Evolutionary conservation across 1,139 yeast genomes (phyloP).

Genomic region (Pneumocystis canis): DNA sequence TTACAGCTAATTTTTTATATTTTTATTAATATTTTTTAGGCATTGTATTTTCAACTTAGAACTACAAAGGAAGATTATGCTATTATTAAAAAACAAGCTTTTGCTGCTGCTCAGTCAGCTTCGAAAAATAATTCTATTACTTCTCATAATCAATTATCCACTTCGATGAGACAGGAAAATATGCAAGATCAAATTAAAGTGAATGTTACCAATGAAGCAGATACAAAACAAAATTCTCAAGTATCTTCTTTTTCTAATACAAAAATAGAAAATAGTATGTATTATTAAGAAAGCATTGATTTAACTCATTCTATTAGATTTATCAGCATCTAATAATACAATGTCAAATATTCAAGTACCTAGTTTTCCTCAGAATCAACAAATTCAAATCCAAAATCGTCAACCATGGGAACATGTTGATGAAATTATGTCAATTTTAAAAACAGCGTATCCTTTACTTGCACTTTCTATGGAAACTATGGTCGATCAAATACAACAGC

Average conservation of each 20-base stretch:
- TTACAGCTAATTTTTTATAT: not conserved
- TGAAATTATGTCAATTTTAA: slow-evolving; percentile 84
- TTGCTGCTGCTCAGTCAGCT: slow-evolving; percentile 40
- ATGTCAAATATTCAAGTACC: slow-evolving; percentile 4
- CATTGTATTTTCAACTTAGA: slow-evolving; percentile 85
- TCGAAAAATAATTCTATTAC: slow-evolving; percentile 14
- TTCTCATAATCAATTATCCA: slow-evolving; percentile 4
- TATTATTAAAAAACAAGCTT: slow-evolving; percentile 67
- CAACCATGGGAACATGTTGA: slow-evolving; percentile 95
- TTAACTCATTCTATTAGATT: not conserved
- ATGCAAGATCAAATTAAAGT: not conserved
- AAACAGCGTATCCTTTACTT: slow-evolving; percentile 87
- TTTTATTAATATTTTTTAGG: slow-evolving; percentile 21
- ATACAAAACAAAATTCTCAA: not conserved
- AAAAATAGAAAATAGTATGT: slow-evolving; percentile 4
- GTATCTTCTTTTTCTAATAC: slow-evolving; percentile 4
- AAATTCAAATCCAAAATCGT: slow-evolving; percentile 20
- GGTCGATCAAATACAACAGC: slow-evolving; percentile 86
- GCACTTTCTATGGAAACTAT: slow-evolving; percentile 87
- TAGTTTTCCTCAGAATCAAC: not conserved
- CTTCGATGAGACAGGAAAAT: not conserved
- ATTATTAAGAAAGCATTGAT: not conserved
- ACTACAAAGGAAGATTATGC: slow-evolving; percentile 91
- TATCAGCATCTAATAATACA: slow-evolving; percentile 2
- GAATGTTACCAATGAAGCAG: not conserved